Base-by-base conservation (phyloP, 73 alveolate genomes). In the Stentor coeruleus region DNA sequence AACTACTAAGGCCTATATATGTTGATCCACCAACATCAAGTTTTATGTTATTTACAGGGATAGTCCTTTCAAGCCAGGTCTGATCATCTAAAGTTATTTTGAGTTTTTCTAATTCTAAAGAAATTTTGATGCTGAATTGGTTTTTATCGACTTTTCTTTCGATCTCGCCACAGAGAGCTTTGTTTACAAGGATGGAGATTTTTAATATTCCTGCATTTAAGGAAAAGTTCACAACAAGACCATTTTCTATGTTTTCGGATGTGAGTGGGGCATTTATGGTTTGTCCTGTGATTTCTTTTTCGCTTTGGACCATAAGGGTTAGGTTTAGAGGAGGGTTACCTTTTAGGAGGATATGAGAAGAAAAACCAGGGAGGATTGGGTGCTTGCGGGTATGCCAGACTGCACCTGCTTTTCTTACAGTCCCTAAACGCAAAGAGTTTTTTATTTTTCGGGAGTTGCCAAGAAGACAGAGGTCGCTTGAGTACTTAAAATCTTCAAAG, bases 301-400 rank as follows among this genome's bases (percentile, higher is more conserved):
- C 79, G 2, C 79, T 66, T 66, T 66, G 79, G 0, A 66, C n/a
- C 42, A 66, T 66, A 11, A 66, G 33, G 37, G n/a, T 28, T 28
- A 31, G 40, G 37, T 66, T 20, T 37, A 20, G 37, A 66, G 79
- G 79, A 66, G 79, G 37, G 33, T 20, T 26, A 33, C 37, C n/a
- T 83, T 77, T 89, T 39, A 89, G 77, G 3, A 84, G 74, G 37
- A 89, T 82, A 1, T 82, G 58, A 3, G 89, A 81, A 31, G 81
- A 81, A 74, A 89, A 89, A 0, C 95, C 95, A 36, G 82, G 58
- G 31, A 86, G 90, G 20, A 89, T 74, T 33, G 81, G 87, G 74
- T 89, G 85, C 39, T 89, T 89, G 20, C 88, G 83, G 33, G 86
- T 66, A 75, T 89, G 95, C 95, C 95, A 89, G 35, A 89, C 81